A percentile compares a stretch with the other conserved stretches of the same genome.
Conservation (phyloP, 805 yeast genomes). For the Priceomyces castillae region DNA sequence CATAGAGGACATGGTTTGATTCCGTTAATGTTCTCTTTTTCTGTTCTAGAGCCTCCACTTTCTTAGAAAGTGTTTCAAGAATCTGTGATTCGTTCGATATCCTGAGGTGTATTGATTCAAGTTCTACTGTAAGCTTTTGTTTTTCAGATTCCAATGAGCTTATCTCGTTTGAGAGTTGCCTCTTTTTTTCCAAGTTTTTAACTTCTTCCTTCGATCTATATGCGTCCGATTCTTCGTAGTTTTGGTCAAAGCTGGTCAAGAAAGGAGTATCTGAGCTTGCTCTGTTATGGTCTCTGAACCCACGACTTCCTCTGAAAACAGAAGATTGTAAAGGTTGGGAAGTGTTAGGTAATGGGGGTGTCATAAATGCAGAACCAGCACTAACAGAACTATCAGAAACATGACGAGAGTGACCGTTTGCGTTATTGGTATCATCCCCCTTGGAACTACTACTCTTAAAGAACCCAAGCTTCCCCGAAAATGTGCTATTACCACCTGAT, state of each 20-base stretch:
- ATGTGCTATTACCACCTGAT: slow-evolving; percentile 33
- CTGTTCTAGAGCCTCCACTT: slow-evolving; percentile 48
- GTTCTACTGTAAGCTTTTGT: slow-evolving; percentile 13
- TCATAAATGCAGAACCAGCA: slow-evolving; percentile 32
- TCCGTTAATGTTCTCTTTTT: slow-evolving; percentile 45
- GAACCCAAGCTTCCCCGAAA: slow-evolving; percentile 29
- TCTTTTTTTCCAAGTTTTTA: slow-evolving; percentile 29
- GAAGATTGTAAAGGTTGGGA: slow-evolving; percentile 17
- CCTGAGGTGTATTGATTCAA: slow-evolving; percentile 41
- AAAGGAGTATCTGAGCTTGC: slow-evolving; percentile 44
- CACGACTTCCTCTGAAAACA: slow-evolving; percentile 4
- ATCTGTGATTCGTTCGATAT: slow-evolving; percentile 40
- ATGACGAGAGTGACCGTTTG: slow-evolving; percentile 34
- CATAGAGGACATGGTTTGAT: slow-evolving; percentile 21
- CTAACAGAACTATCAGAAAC: slow-evolving; percentile 38
- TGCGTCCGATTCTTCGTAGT: slow-evolving; percentile 10
- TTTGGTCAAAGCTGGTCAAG: slow-evolving; percentile 17
- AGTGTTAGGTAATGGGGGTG: slow-evolving; percentile 44
- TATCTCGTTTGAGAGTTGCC: slow-evolving; percentile 22
- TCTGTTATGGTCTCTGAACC: slow-evolving; percentile 32
- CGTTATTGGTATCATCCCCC: slow-evolving; percentile 8
- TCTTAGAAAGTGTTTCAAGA: slow-evolving; percentile 45
- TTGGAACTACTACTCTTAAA: slow-evolving; percentile 24
- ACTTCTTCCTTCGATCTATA: slow-evolving; percentile 35
- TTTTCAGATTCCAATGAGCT: slow-evolving; percentile 28